Percentiles rank a stretch among this genome's conserved stretches.
phyloP scores from a whole-genome alignment of 164 flowering plant species.

The Kingdonia uniflora region DNA sequence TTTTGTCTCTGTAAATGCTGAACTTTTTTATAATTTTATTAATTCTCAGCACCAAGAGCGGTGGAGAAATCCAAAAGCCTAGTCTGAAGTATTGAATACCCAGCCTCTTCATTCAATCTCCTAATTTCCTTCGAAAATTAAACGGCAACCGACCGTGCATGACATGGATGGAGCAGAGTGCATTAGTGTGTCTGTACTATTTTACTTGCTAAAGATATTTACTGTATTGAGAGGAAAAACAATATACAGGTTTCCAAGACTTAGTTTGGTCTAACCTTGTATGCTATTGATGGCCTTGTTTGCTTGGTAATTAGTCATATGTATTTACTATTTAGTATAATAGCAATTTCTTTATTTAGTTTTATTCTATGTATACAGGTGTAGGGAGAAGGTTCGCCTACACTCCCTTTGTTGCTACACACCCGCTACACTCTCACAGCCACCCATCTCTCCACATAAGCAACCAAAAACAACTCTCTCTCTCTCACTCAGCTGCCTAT shows the following conservation, averaged over 20 bases:
- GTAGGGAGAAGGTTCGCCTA: too few relatives aligned
- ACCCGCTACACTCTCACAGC: too few relatives aligned
- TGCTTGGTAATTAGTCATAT: background rate
- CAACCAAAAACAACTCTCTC: too few relatives aligned
- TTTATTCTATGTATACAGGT: background rate
- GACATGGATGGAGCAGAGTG: conserved; percentile 10
- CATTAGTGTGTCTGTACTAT: conserved; percentile 19
- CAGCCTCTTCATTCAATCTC: conserved; percentile 11
- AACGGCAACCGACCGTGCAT: background rate
- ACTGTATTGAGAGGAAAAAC: background rate
- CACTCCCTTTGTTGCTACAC: too few relatives aligned
- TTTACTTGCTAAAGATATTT: conserved; percentile 17
- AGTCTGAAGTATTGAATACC: conserved; percentile 18
- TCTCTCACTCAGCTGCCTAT: too few relatives aligned
- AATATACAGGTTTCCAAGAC: background rate
- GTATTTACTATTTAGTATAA: background rate
- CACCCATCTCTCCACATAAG: too few relatives aligned
- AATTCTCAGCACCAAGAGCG: conserved; percentile 45
- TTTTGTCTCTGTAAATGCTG: too few relatives aligned
- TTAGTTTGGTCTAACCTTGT: too few relatives aligned
- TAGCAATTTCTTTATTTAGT: background rate
- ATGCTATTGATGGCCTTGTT: too few relatives aligned
- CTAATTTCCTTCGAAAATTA: background rate
- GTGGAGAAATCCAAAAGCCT: conserved; percentile 53
- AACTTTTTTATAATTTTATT: too few relatives aligned